These are phyloP conservation scores for Hevea brasiliensis DNA, from an alignment of 345 rosid species.

Conservation along the genomic window DNA sequence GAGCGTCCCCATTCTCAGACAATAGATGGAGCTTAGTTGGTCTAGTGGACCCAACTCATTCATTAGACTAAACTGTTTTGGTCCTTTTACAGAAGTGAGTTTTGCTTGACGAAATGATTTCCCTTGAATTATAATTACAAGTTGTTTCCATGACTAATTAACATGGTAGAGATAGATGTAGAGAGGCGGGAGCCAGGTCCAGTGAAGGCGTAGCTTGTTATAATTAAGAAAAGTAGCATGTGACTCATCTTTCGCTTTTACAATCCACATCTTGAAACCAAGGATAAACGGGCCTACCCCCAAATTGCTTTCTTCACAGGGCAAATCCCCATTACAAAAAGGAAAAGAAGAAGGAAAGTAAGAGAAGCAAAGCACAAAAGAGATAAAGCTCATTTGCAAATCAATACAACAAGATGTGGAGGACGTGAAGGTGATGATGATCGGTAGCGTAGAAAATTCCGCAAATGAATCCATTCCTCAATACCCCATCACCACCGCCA, in stretches of 20 bases:
- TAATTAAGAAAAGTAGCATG: constrained; percentile 42
- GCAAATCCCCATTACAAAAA: constrained; percentile 35
- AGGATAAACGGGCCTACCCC: constrained; percentile 36
- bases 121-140: background rate
- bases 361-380: constrained; percentile 12
- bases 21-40: constrained; percentile 2
- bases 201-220: background rate
- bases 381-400: constrained; percentile 23
- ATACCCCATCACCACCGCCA: constrained; percentile 43
- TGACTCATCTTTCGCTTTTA: constrained; percentile 43
- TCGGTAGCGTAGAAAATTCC: constrained; percentile 36
- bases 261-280: constrained; percentile 35
- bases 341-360: constrained; percentile 14
- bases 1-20: background rate
- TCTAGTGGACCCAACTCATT: constrained; percentile 8
- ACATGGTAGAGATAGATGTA: background rate
- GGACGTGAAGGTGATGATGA: constrained; percentile 52
- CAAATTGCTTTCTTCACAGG: constrained; percentile 37
- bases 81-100: background rate
- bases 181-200: constrained; percentile 20
- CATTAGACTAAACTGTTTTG: background rate
- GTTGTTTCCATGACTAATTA: background rate
- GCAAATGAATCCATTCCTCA: constrained; percentile 23
- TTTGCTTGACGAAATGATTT: background rate
- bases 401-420: constrained; percentile 37